These are phyloP conservation scores for Chaetomiaceae sp. DNA, from an alignment of 2,329 filamentous ascomycete species.

Conservation along the genomic window DNA sequence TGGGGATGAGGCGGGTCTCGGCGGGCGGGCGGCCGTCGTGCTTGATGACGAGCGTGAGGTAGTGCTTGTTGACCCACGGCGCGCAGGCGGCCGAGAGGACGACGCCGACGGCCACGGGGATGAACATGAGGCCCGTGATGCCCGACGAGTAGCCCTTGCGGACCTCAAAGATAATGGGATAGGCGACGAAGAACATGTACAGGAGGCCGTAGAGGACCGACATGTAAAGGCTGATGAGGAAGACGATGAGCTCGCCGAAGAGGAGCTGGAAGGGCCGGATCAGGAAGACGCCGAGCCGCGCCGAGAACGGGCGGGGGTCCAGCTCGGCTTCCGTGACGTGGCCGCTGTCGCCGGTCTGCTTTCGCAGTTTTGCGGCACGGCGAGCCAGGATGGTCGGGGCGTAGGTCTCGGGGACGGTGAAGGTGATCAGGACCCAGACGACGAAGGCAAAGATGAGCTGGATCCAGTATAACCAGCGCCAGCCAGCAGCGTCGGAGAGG, in stretches of 20 bases:
- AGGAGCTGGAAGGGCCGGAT: slow-evolving; percentile 81
- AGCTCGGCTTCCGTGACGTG: slow-evolving; percentile 80
- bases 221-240: slow-evolving; percentile 83
- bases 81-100: slow-evolving; percentile 61
- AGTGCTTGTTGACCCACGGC: slow-evolving; percentile 76
- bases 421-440: slow-evolving; percentile 71
- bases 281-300: slow-evolving; percentile 70
- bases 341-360: slow-evolving; percentile 59
- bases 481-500: slow-evolving; percentile 63
- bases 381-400: slow-evolving; percentile 69
- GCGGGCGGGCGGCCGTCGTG: slow-evolving; percentile 71
- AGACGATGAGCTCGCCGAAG: slow-evolving; percentile 78
- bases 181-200: slow-evolving; percentile 75
- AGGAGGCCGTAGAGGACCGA: slow-evolving; percentile 70
- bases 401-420: slow-evolving; percentile 89
- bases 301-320: slow-evolving; percentile 62
- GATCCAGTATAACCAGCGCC: slow-evolving; percentile 86
- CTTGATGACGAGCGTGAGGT: slow-evolving; percentile 58
- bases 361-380: slow-evolving; percentile 68
- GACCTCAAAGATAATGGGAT: slow-evolving; percentile 66
- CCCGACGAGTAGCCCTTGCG: slow-evolving; percentile 74
- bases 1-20: slow-evolving; percentile 73
- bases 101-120: slow-evolving; percentile 74
- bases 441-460: slow-evolving; percentile 70
- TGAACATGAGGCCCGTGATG: slow-evolving; percentile 80